A percentile compares a stretch with the other conserved stretches of the same genome.
phyloP scores from a whole-genome alignment of 2,329 filamentous ascomycete species.

The Colletotrichum orchidophilum region DNA sequence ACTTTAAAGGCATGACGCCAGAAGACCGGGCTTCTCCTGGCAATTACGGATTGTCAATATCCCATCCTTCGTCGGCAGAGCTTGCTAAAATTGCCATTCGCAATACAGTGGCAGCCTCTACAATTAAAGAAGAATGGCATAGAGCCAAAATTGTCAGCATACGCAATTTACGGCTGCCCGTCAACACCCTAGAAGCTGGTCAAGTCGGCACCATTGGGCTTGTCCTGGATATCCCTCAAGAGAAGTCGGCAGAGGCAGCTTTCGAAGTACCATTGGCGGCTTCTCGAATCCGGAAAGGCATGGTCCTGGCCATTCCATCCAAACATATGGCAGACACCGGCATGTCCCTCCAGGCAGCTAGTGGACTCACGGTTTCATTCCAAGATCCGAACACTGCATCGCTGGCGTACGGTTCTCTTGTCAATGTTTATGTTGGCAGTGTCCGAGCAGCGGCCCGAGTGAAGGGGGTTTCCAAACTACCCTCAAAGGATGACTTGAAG shows the following conservation, averaged over 20 bases:
- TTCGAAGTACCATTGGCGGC: conserved; percentile 41
- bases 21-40: conserved; percentile 59
- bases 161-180: conserved; percentile 86
- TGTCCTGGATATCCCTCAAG: conserved; percentile 59
- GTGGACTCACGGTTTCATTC: conserved; percentile 78
- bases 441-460: conserved; percentile 85
- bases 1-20: conserved; percentile 48
- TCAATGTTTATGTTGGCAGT: conserved; percentile 89
- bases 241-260: conserved; percentile 42
- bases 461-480: conserved; percentile 19
- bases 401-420: conserved; percentile 72
- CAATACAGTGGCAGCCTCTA: conserved; percentile 61
- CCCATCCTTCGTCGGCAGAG: conserved; percentile 63
- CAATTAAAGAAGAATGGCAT: conserved; percentile 77
- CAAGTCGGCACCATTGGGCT: conserved; percentile 93
- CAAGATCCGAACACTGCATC: conserved; percentile 68
- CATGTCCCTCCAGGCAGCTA: conserved; percentile 70
- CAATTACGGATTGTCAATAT: conserved; percentile 59
- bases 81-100: conserved; percentile 61
- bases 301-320: conserved; percentile 77
- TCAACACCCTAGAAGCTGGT: conserved; percentile 77
- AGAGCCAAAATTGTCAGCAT: conserved; percentile 84
- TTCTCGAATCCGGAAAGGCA: conserved; percentile 75
- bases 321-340: conserved; percentile 65
- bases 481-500: not conserved